Evolutionary conservation across 1,139 yeast species (phyloP).

Genomic region (Meyerozyma athensensis): DNA sequence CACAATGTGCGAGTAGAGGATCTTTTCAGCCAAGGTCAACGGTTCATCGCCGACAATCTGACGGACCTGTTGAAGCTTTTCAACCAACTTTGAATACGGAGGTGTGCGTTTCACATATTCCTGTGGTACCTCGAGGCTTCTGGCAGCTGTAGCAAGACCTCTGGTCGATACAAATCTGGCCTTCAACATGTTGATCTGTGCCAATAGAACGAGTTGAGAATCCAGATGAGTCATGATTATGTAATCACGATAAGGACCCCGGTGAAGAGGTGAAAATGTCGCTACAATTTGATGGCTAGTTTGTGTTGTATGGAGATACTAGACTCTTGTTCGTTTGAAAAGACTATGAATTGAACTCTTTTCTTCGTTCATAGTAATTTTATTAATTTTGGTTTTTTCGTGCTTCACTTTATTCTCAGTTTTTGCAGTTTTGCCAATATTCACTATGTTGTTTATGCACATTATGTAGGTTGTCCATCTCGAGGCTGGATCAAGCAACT

Average conservation of each 20-base stretch:
- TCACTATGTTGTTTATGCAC: not conserved
- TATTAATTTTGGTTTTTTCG: not conserved
- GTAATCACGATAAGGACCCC: not conserved
- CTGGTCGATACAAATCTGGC: not conserved
- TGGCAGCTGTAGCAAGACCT: constrained; percentile 23
- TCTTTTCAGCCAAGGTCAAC: constrained; percentile 88
- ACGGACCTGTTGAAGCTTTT: constrained; percentile 60
- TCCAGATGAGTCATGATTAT: constrained; percentile 3
- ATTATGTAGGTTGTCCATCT: constrained; percentile 14
- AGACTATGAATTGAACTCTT: too few relatives aligned
- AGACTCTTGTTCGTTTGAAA: too few relatives aligned
- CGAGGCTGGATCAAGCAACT: constrained; percentile 54
- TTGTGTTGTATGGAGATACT: too few relatives aligned
- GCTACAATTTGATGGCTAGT: too few relatives aligned
- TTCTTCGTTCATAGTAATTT: too few relatives aligned
- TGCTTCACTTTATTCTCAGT: not conserved
- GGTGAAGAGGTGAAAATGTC: too few relatives aligned
- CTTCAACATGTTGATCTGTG: not conserved
- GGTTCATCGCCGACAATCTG: constrained; percentile 64
- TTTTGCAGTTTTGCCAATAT: not conserved
- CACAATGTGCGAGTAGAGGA: constrained; percentile 83
- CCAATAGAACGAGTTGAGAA: not conserved
- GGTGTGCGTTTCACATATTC: constrained; percentile 72
- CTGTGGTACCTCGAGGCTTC: constrained; percentile 43
- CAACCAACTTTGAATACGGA: constrained; percentile 73